A percentile compares a stretch with the other conserved stretches of the same genome.
Conservation (phyloP, 768 basidiomycete species). For the Dacryopinax spathularia region DNA sequence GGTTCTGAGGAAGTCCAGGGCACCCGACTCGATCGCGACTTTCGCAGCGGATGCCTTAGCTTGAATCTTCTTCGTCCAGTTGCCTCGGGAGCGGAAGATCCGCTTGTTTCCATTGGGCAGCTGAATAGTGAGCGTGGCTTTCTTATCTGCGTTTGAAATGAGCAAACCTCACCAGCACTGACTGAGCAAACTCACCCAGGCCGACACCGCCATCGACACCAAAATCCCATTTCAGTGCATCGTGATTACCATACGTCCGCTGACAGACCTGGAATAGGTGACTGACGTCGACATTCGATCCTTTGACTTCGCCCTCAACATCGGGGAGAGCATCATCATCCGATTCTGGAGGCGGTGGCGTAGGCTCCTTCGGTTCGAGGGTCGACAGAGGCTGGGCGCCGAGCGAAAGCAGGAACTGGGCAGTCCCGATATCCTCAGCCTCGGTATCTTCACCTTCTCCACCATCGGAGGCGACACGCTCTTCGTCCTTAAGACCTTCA, state of each 20-base stretch:
- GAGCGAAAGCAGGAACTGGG: conserved; percentile 36
- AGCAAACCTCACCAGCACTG: conserved; percentile 29
- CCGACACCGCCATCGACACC: neutral
- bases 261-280: conserved; percentile 2
- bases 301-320: neutral
- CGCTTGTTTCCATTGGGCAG: conserved; percentile 41
- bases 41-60: conserved; percentile 44
- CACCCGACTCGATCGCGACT: conserved; percentile 38
- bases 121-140: conserved; percentile 29
- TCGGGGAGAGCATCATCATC: neutral
- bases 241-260: neutral
- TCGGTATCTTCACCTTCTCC: conserved; percentile 9
- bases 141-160: neutral
- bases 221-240: neutral
- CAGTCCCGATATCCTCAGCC: conserved; percentile 34
- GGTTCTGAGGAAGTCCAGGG: conserved; percentile 32
- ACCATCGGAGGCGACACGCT: neutral
- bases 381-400: conserved; percentile 37
- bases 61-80: conserved; percentile 26
- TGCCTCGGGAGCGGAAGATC: conserved; percentile 37
- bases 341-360: conserved; percentile 22
- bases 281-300: neutral
- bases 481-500: neutral
- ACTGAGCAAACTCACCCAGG: conserved; percentile 20
- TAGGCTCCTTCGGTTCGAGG: conserved; percentile 38